phyloP scores from a whole-genome alignment of 148 eudicot genomes.

The Amaranthus palmeri region DNA sequence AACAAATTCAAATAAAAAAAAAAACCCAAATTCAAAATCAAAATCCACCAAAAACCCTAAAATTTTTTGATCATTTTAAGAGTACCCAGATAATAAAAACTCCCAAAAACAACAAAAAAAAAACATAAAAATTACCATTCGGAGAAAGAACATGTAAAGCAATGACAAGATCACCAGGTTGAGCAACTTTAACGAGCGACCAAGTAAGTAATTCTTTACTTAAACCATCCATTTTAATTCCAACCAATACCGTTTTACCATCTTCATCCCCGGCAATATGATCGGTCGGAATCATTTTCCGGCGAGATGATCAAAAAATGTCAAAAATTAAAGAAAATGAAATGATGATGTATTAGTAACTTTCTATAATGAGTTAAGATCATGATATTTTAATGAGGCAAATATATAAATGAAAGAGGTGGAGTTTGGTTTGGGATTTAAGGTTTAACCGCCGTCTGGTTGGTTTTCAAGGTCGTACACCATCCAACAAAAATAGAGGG shows the following conservation, averaged over 20 bases:
- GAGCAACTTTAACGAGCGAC: conserved; percentile 75
- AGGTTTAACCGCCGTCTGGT: conserved; percentile 39
- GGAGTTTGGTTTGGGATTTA: conserved; percentile 25
- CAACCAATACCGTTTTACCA: conserved; percentile 73
- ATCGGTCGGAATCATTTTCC: conserved; percentile 35
- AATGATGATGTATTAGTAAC: background rate
- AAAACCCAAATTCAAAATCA: background rate
- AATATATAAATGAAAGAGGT: background rate
- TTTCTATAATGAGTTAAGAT: background rate
- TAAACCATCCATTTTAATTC: conserved; percentile 67
- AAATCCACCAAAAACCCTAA: conserved; percentile 8
- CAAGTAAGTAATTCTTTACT: conserved; percentile 86
- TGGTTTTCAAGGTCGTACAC: conserved; percentile 25
- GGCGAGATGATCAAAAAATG: conserved; percentile 1
- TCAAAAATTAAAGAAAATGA: background rate
- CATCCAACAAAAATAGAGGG: conserved; percentile 9
- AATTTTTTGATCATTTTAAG: background rate
- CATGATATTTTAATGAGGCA: background rate
- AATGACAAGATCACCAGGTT: conserved; percentile 73
- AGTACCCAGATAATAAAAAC: conserved; percentile 9
- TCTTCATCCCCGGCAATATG: conserved; percentile 25
- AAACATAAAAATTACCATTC: conserved; percentile 32
- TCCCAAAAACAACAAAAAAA: background rate
- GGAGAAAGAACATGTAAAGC: conserved; percentile 68
- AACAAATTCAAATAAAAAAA: background rate